Conservation (phyloP, 2,329 filamentous ascomycete species). For the Pezicula neosporulosa region DNA sequence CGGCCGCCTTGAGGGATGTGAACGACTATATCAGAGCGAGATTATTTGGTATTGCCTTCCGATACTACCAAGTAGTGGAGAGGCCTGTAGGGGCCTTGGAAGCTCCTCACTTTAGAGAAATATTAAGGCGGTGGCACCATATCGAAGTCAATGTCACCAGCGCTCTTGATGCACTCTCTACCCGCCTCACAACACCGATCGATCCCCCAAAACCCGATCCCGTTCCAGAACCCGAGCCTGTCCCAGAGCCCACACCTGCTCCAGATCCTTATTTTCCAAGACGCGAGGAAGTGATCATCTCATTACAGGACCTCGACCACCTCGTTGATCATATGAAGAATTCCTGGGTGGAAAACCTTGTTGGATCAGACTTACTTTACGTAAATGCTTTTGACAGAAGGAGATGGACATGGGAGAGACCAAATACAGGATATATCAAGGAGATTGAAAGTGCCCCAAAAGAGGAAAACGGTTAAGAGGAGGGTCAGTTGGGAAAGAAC, state of each 20-base stretch:
- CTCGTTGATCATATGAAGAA: slow-evolving; percentile 12
- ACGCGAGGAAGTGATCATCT: slow-evolving; percentile 8
- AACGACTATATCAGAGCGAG: slow-evolving; percentile 7
- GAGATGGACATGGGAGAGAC: slow-evolving; percentile 8
- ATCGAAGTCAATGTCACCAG: slow-evolving; percentile 6
- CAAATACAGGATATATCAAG: neutral
- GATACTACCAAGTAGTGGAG: neutral
- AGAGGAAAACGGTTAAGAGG: too few relatives aligned
- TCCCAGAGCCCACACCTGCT: too few relatives aligned
- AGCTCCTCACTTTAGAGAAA: slow-evolving; percentile 11
- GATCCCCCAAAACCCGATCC: neutral
- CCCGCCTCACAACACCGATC: slow-evolving; percentile 3
- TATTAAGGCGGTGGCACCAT: slow-evolving; percentile 1
- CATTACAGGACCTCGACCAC: slow-evolving; percentile 2
- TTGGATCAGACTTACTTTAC: slow-evolving; percentile 3
- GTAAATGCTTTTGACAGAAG: slow-evolving; percentile 13
- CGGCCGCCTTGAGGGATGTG: slow-evolving; percentile 4
- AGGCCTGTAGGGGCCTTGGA: neutral
- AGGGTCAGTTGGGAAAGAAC: too few relatives aligned
- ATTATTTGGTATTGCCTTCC: slow-evolving; percentile 10
- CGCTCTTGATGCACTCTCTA: slow-evolving; percentile 3
- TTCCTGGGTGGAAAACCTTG: slow-evolving; percentile 9
- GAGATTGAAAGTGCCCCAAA: too few relatives aligned
- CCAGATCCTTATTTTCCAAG: neutral
- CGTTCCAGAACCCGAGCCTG: too few relatives aligned